phyloP scores from a whole-genome alignment of 2,329 filamentous ascomycete species.

The Xylaria polymorpha region DNA sequence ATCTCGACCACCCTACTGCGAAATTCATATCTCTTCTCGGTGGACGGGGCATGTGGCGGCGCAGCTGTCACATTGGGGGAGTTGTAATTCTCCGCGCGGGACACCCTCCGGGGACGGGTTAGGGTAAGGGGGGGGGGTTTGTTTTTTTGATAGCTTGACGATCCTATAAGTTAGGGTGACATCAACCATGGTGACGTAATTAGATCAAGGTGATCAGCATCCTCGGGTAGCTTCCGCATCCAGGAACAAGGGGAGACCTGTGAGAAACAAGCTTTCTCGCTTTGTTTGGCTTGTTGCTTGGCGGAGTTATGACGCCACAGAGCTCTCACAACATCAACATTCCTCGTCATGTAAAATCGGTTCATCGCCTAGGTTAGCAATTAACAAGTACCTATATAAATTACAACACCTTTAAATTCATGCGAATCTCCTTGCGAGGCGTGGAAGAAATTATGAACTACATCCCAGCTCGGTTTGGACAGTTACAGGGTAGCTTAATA shows the following conservation, averaged over 20 bases:
- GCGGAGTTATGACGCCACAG: conserved; percentile 31
- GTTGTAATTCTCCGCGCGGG: conserved; percentile 30
- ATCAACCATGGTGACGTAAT: conserved; percentile 8
- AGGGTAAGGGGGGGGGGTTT: too few relatives aligned
- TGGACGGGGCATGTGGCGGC: conserved; percentile 26
- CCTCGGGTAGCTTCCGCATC: conserved; percentile 12
- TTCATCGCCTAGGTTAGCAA: not conserved
- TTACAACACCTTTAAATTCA: not conserved
- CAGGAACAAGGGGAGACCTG: conserved; percentile 15
- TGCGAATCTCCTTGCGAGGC: not conserved
- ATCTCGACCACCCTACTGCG: not conserved
- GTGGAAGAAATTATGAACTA: not conserved
- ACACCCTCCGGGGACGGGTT: not conserved
- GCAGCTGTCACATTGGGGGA: conserved; percentile 17
- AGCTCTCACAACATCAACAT: not conserved
- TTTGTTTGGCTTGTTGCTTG: conserved; percentile 27
- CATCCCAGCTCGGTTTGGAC: not conserved
- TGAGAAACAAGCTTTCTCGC: conserved; percentile 19
- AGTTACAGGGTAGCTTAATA: not conserved
- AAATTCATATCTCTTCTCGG: conserved; percentile 15
- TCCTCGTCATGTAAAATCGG: conserved; percentile 5
- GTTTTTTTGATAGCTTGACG: too few relatives aligned
- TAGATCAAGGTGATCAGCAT: not conserved
- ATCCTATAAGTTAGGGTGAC: not conserved
- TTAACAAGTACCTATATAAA: not conserved